A percentile compares a stretch with the other conserved stretches of the same genome.
Conservation (phyloP, 805 yeast species). For the Zygotorulaspora danielsina region DNA sequence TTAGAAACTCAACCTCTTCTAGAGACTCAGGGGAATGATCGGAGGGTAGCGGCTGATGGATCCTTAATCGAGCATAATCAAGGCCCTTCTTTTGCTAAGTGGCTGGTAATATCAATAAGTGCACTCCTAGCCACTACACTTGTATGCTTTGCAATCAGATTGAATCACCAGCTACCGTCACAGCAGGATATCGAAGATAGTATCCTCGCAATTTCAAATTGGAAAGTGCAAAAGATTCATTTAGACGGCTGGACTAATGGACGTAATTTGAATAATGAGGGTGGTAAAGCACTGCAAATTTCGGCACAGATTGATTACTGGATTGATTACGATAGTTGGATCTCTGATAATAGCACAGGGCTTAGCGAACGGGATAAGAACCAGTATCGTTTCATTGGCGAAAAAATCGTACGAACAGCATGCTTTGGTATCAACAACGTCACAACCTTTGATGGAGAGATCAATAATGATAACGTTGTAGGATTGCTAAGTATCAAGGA, state of each 20-base stretch:
- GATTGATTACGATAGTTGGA: conserved; percentile 22
- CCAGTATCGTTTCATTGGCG: conserved; percentile 16
- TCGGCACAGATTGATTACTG: conserved; percentile 14
- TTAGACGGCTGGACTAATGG: conserved; percentile 32
- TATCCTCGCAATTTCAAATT: conserved; percentile 20
- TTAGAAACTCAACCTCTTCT: conserved; percentile 24
- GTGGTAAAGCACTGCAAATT: conserved; percentile 22
- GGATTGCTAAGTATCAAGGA: conserved; percentile 20
- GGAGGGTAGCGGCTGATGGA: background rate
- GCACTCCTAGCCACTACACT: background rate
- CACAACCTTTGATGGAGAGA: conserved; percentile 24
- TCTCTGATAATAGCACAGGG: conserved; percentile 4
- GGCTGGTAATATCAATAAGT: background rate
- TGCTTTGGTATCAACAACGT: conserved; percentile 28
- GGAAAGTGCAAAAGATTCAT: conserved; percentile 20
- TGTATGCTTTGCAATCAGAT: background rate
- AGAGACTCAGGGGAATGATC: background rate
- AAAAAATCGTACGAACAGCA: conserved; percentile 18
- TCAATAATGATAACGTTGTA: conserved; percentile 10
- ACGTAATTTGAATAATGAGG: conserved; percentile 18
- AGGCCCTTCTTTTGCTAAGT: background rate
- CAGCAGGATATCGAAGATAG: conserved; percentile 19
- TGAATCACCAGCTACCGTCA: conserved; percentile 12
- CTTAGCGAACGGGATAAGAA: conserved; percentile 12
- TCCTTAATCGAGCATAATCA: background rate